Percentiles rank a stretch among this genome's conserved stretches.
Evolutionary conservation across 2,329 filamentous ascomycete genomes (phyloP).

Genomic region (Penicillium sp.): DNA sequence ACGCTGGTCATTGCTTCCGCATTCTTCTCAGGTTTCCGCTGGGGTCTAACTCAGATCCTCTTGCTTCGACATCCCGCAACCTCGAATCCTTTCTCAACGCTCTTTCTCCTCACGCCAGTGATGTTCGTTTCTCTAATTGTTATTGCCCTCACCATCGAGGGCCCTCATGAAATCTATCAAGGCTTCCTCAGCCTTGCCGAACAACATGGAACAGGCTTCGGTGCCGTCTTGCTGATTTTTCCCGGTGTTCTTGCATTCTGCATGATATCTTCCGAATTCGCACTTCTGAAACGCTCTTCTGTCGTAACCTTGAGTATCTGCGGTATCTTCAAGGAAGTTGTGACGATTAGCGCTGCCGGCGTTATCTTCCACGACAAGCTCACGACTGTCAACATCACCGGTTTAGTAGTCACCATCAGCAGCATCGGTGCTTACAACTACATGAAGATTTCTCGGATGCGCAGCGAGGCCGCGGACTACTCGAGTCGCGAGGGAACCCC

Average conservation of each 20-base stretch:
- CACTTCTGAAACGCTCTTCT: slow-evolving; percentile 86
- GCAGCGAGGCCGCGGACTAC: slow-evolving; percentile 60
- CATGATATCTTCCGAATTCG: slow-evolving; percentile 96
- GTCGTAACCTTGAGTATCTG: slow-evolving; percentile 95
- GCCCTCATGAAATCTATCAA: slow-evolving; percentile 61
- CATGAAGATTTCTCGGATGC: slow-evolving; percentile 88
- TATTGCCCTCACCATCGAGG: slow-evolving; percentile 83
- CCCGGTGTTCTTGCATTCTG: slow-evolving; percentile 87
- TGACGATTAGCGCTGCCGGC: slow-evolving; percentile 86
- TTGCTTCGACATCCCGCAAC: slow-evolving; percentile 91
- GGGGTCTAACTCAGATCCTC: slow-evolving; percentile 96
- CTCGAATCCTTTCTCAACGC: slow-evolving; percentile 91
- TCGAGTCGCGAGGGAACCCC: slow-evolving; percentile 24
- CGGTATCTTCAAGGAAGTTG: slow-evolving; percentile 97
- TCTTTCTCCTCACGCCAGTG: slow-evolving; percentile 94
- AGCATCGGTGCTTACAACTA: slow-evolving; percentile 91
- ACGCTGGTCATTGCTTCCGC: slow-evolving; percentile 86
- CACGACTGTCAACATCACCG: slow-evolving; percentile 80
- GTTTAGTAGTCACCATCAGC: slow-evolving; percentile 78
- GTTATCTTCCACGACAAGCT: slow-evolving; percentile 84
- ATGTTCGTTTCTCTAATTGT: slow-evolving; percentile 83
- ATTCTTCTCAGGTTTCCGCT: slow-evolving; percentile 94
- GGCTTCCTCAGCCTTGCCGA: slow-evolving; percentile 62
- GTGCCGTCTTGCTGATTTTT: slow-evolving; percentile 74
- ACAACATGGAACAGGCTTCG: slow-evolving; percentile 62